Base-by-base conservation (phyloP, 192 early-diverging fungal genomes). In the Coemansia sp. region DNA sequence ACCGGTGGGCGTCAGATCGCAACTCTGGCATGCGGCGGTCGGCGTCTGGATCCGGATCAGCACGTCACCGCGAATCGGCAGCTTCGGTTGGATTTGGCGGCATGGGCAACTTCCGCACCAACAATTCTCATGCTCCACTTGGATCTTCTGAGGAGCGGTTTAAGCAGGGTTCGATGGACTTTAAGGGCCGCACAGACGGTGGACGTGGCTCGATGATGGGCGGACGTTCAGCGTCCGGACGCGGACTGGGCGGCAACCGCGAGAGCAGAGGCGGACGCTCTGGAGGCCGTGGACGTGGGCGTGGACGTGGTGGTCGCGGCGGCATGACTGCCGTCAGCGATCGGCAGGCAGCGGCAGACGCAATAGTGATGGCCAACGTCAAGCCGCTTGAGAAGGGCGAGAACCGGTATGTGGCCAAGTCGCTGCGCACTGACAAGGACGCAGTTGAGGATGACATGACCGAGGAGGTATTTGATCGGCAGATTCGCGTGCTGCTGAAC, bases 401-500 rank as follows among this genome's bases (percentile, higher is more conserved):
- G 61, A 88, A 91, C 66, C 90, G 94, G 18, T 98, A 96, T 89
- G 78, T 78, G 20, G 80, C 69, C 50, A 74, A 68, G 64, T 12
- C 60, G 26, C 59, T 76, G 37, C 57, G 64, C 12, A 32, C 16
- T 16, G 77, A 60, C 38, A 78, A 81, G 43, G 78, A 83, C 19
- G 83, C 59, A 13, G 73, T 32, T 9, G 85, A 85, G 59, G 68
- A 75, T 41, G 84, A 81, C 3, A 85, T 80, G 68, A 23, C 60
- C 5, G 81, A 83, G 47, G 92, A 92, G 12, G 54, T 87, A 23
- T 82, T 87, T 43, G 83, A 86, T 48, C 89, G 92, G 24, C 91
- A 94, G 86, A 88, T 92, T 16, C 93, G 91, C 82, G 86, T 87
- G 61, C 81, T 96, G 18, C 83, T 99, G 59, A 99, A 99, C 87